These are phyloP conservation scores for Silybum marianum DNA, from an alignment of 129 eudicot species.

Conservation along the genomic window DNA sequence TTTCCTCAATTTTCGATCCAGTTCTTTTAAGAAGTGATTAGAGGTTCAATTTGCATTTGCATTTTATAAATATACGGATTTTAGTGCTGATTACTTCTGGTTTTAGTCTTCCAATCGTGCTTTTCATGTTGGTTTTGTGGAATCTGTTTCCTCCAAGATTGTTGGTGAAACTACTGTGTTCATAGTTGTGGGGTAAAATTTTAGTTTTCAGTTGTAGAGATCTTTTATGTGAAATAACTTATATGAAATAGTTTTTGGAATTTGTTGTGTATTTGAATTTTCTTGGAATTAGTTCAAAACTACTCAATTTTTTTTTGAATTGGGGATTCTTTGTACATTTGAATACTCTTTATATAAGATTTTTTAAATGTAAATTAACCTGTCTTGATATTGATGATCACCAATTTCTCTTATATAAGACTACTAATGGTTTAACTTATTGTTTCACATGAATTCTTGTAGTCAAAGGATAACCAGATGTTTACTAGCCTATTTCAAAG, in stretches of 20 bases:
- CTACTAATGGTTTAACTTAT: background rate
- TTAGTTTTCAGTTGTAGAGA: background rate
- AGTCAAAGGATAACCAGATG: conserved; percentile 5
- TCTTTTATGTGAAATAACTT: background rate
- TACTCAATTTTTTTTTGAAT: conserved; percentile 1
- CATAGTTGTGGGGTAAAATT: conserved; percentile 18
- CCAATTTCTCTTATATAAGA: background rate
- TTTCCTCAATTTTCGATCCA: conserved; percentile 26
- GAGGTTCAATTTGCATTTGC: conserved; percentile 19
- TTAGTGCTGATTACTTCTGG: background rate
- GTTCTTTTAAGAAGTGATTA: conserved; percentile 22
- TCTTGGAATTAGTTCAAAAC: conserved; percentile 3
- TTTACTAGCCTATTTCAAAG: background rate
- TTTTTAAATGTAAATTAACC: background rate
- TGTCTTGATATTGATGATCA: background rate
- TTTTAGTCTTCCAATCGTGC: conserved; percentile 7
- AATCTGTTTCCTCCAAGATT: conserved; percentile 1
- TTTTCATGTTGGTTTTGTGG: background rate
- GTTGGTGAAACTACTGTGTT: conserved; percentile 14
- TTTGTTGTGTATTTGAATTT: conserved; percentile 17
- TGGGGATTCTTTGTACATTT: conserved; percentile 22
- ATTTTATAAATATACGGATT: background rate
- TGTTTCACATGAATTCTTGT: background rate
- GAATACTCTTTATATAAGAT: background rate
- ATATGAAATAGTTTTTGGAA: background rate